Base-by-base conservation (phyloP, 306 rosid genomes). In the Begonia loranthoides region DNA sequence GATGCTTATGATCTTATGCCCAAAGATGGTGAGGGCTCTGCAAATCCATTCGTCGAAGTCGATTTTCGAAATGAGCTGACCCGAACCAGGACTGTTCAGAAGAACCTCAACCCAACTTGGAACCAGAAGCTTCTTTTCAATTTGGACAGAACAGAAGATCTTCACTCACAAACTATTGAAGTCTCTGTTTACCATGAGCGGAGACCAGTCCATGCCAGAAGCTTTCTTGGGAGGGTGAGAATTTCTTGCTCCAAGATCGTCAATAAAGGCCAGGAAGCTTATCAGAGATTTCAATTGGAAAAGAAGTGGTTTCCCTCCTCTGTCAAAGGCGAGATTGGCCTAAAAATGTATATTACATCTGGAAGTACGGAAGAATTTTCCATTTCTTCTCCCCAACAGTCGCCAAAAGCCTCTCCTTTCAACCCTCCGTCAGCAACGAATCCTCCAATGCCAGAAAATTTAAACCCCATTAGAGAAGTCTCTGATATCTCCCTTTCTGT, bases 311-410 rank as follows among this genome's bases (percentile, higher is more conserved):
- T 78, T 67, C 63, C 75, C 56, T 76, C 82, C 34, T 16, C 84
- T 66, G 90, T 76, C 52, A 80, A 71, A 66, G 94, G 94, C 50
- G 90, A 80, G 65, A 76, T 78, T 78, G 84, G 84, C 69, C 72
- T 84, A 6, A 81, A 78, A 84, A 51, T 73, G 14, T 84, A 78
- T 39, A 45, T 72, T 65, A 55, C 75, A 65, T 65, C 73, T 56
- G 73, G 64, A 21, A 45, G 70, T 63, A 55, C 75, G 64, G 63
- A 70, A 61, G 72, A 64, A 17, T 62, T 17, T 45, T 41, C 14
- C 40, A 50, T 40, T 41, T 54, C 56, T 40, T 56, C 50, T 21
- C 21, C 60, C 15, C 61, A 70, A 33, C 50, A 72, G 50, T 40
- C 17, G 15, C 64, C 49, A 65, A 61, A 62, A 49, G 14, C 50